phyloP scores from a whole-genome alignment of 2,329 filamentous ascomycete genomes.

The Fusarium haematococcum region DNA sequence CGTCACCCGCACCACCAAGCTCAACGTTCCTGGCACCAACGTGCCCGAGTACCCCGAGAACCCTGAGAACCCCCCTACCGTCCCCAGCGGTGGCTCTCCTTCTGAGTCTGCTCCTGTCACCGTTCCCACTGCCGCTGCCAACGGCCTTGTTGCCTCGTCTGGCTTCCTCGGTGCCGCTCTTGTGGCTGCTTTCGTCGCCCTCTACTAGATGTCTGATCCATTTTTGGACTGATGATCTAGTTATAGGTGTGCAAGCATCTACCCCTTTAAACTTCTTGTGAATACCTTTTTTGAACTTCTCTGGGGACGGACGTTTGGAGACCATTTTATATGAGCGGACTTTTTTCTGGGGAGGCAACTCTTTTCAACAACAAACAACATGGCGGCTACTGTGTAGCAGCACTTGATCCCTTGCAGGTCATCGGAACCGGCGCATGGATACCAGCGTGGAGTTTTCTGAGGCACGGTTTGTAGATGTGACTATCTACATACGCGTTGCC shows the following conservation, averaged over 20 bases:
- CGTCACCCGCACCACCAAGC: constrained; percentile 32
- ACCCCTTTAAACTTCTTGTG: constrained; percentile 34
- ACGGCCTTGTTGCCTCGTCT: constrained; percentile 52
- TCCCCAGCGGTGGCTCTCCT: constrained; percentile 24
- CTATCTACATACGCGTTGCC: constrained; percentile 19
- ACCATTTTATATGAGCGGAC: constrained; percentile 27
- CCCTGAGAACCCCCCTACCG: constrained; percentile 6
- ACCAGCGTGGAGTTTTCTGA: constrained; percentile 43
- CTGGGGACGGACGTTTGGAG: constrained; percentile 48
- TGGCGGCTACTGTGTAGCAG: constrained; percentile 34
- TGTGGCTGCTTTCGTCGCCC: constrained; percentile 54
- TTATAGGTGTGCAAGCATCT: background rate
- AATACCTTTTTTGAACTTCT: constrained; percentile 38
- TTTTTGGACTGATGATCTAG: constrained; percentile 9
- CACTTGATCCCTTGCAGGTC: constrained; percentile 38
- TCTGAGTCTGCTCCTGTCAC: constrained; percentile 27
- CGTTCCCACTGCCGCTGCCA: constrained; percentile 49
- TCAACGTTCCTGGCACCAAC: constrained; percentile 31
- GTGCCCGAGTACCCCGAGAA: constrained; percentile 24
- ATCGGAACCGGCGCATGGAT: constrained; percentile 42
- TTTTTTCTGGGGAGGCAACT: constrained; percentile 30
- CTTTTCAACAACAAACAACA: constrained; percentile 19
- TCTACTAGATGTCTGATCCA: constrained; percentile 44
- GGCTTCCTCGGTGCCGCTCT: constrained; percentile 55
- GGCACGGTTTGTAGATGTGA: constrained; percentile 23